Base-by-base conservation (phyloP, 345 rosid species). In the Anacardium occidentale region DNA sequence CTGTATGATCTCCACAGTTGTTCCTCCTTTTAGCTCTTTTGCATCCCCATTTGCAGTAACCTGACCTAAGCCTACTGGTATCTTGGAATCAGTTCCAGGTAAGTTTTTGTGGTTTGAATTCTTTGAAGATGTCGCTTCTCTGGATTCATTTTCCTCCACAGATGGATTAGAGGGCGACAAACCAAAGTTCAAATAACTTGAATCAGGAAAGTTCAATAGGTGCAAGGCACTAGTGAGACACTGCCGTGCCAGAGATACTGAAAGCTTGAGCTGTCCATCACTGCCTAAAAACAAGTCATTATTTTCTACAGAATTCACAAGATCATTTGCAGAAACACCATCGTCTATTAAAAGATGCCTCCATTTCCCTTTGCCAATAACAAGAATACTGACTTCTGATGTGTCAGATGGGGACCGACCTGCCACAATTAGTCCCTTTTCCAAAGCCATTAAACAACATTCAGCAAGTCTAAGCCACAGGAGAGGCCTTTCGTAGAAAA, bases 381-480 rank as follows among this genome's bases (percentile, higher is more conserved):
- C 96, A 76, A 72, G 85, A 60, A 85, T 76, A 73, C 73, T 78
- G 75, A 90, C 72, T 70, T 88, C 92, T 13, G 93, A 84, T 63
- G 78, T 76, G 59, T 91, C 89, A 11, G 74, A 77, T 47, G 81
- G 67, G 70, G 76, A 66, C 63, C 48, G 34, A 34, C 84, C 73
- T 61, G 76, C 84, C 54, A 76, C 84, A 64, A 88, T 51, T 70
- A 90, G 83, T 62, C 97, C 97, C 76, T 85, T 92, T 81, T 87
- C 91, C 58, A 81, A 78, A 75, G 97, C 99, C 97, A 91, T 77
- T 34, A 91, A 73, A 77, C 97, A 91, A 77, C 99, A 93, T 81
- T 96, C 99, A 69, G 98, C 97, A 54, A 96, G 85, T 61, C 97
- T 93, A 50, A 96, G 87, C 99, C 99, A 96, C 81, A 93, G 81